Evolutionary conservation across 139 green algal species (phyloP).

Genomic region (Chlamydomonas asymmetrica): DNA sequence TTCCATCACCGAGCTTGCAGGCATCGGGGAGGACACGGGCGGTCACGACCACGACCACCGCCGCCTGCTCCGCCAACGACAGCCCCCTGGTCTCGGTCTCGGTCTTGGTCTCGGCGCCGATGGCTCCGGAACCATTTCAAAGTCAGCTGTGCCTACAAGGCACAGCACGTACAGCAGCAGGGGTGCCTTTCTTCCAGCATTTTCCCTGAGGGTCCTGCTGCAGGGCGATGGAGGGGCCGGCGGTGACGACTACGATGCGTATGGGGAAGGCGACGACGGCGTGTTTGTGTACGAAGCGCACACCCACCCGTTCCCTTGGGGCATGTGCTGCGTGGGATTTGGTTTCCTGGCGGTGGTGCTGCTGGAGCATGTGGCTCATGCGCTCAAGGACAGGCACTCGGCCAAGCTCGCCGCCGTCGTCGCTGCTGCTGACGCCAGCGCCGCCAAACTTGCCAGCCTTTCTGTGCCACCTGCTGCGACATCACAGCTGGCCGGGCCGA

Average conservation of each 20-base stretch:
- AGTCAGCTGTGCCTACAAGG: background rate
- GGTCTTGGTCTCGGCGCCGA: no score
- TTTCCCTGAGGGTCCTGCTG: no score
- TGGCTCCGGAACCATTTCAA: no score
- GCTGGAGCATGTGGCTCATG: constrained; percentile 2
- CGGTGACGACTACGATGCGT: no score
- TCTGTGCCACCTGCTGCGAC: no score
- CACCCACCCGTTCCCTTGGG: background rate
- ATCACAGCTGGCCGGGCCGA: no score
- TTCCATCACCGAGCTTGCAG: constrained; percentile 3
- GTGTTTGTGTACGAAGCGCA: background rate
- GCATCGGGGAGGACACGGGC: background rate
- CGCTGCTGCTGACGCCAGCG: no score
- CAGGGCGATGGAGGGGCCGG: no score
- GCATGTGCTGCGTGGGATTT: constrained; percentile 5
- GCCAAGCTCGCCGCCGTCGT: no score
- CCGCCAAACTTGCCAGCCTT: background rate
- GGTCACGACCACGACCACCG: background rate
- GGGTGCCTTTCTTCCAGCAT: no score
- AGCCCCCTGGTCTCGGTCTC: no score
- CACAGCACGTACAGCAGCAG: background rate
- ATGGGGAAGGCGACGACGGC: background rate
- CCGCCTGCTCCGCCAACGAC: background rate
- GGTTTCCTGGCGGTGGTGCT: constrained; percentile 16
- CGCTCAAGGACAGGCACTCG: background rate